These are phyloP conservation scores for Pseudonitzschia pungens DNA, from an alignment of 108 stramenopile species.

Conservation along the genomic window DNA sequence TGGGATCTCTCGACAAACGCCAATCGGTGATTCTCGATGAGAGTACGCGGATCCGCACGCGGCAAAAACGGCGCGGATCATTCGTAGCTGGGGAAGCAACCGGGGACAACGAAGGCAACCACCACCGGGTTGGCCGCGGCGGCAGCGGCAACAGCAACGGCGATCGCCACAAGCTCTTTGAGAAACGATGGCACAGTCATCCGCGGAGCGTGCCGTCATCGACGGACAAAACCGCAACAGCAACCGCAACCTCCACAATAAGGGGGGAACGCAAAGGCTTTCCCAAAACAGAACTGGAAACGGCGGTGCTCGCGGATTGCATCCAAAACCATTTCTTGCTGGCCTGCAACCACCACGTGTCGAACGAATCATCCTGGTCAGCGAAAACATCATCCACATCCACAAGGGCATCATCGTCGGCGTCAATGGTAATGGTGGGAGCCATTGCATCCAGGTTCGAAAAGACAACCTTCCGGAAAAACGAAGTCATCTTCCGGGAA, in stretches of 20 bases:
- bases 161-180: background rate
- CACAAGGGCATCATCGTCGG: too few species aligned
- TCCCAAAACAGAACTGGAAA: constrained; percentile 32
- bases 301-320: constrained; percentile 34
- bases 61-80: too few species aligned
- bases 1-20: too few species aligned
- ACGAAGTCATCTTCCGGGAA: constrained; percentile 66
- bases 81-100: too few species aligned
- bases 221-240: background rate
- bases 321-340: constrained; percentile 33
- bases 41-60: too few species aligned
- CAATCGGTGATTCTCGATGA: too few species aligned
- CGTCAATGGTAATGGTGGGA: background rate
- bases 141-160: background rate
- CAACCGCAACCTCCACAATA: background rate
- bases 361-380: too few species aligned
- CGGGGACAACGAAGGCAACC: too few species aligned
- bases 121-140: background rate
- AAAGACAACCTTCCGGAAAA: constrained; percentile 21
- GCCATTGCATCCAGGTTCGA: constrained; percentile 23
- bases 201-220: background rate
- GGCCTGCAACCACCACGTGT: constrained; percentile 1
- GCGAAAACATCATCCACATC: too few species aligned
- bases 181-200: background rate
- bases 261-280: too few species aligned